phyloP scores from a whole-genome alignment of 192 early-diverging fungal species.

The Backusella tarrabulga region DNA sequence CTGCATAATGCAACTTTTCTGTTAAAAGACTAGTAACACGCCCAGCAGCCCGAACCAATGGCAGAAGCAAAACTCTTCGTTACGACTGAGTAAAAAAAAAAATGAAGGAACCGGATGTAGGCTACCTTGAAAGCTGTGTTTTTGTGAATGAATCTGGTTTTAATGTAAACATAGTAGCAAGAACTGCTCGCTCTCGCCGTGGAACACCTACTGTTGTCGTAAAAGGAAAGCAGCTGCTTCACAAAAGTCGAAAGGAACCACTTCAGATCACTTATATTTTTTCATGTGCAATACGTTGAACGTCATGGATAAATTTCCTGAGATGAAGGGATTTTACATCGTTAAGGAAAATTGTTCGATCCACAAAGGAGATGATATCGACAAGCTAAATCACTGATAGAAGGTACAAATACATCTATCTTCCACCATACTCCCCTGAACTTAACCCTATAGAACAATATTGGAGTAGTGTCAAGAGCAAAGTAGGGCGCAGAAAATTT shows the following conservation, averaged over 20 bases:
- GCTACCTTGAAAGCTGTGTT: background rate
- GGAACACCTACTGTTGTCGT: no score
- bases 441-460: slow-evolving; percentile 23
- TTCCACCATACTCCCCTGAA: slow-evolving; percentile 14
- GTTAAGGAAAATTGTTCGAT: slow-evolving; percentile 24
- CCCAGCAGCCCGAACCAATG: no score
- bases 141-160: background rate
- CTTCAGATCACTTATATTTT: no score
- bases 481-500: no score
- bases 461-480: background rate
- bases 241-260: no score
- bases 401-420: slow-evolving; percentile 6
- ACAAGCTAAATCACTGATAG: background rate
- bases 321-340: background rate
- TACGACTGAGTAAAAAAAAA: no score
- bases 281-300: no score
- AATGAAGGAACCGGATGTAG: background rate
- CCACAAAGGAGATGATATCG: background rate
- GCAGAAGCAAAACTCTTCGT: no score
- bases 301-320: no score
- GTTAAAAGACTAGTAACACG: no score
- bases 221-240: no score
- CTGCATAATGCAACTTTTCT: no score
- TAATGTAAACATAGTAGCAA: background rate
- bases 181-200: background rate